A percentile compares a stretch with the other conserved stretches of the same genome.
phyloP scores from a whole-genome alignment of 306 rosid species.

The Lathyrus tuberosus region DNA sequence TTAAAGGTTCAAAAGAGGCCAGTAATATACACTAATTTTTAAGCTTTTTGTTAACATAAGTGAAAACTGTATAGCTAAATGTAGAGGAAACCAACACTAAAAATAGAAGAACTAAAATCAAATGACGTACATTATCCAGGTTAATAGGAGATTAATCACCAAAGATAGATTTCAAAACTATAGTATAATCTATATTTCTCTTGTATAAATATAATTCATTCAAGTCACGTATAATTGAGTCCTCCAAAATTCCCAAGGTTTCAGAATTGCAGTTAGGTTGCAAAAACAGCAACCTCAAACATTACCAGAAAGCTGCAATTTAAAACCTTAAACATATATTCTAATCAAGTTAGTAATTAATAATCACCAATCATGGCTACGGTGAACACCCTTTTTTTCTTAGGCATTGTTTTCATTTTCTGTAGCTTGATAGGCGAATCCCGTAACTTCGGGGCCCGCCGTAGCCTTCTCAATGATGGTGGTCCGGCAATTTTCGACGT shows the following conservation, averaged over 20 bases:
- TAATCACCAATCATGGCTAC: slow-evolving; percentile 22
- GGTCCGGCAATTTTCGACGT: slow-evolving; percentile 47
- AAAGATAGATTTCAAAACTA: slow-evolving; percentile 26
- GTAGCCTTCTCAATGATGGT: slow-evolving; percentile 36
- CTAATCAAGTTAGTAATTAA: not conserved
- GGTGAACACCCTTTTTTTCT: slow-evolving; percentile 17
- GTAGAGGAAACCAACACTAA: slow-evolving; percentile 20
- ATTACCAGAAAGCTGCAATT: slow-evolving; percentile 13
- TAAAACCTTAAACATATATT: slow-evolving; percentile 12
- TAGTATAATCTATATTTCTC: not conserved
- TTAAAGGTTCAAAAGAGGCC: slow-evolving; percentile 8
- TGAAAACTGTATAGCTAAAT: slow-evolving; percentile 21
- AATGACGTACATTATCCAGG: not conserved
- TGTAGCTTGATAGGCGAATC: slow-evolving; percentile 37
- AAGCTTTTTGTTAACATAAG: not conserved
- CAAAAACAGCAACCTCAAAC: slow-evolving; percentile 1
- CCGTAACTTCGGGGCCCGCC: slow-evolving; percentile 27
- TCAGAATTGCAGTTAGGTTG: slow-evolving; percentile 36
- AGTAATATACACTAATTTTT: not conserved
- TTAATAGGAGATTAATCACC: not conserved
- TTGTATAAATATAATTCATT: slow-evolving; percentile 2
- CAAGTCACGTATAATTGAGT: not conserved
- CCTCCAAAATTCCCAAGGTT: not conserved
- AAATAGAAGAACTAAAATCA: slow-evolving; percentile 1
- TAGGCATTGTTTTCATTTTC: slow-evolving; percentile 42